These are phyloP conservation scores for Apiotrichum montevideense DNA, from an alignment of 1,284 basidiomycete species.

Conservation along the genomic window DNA sequence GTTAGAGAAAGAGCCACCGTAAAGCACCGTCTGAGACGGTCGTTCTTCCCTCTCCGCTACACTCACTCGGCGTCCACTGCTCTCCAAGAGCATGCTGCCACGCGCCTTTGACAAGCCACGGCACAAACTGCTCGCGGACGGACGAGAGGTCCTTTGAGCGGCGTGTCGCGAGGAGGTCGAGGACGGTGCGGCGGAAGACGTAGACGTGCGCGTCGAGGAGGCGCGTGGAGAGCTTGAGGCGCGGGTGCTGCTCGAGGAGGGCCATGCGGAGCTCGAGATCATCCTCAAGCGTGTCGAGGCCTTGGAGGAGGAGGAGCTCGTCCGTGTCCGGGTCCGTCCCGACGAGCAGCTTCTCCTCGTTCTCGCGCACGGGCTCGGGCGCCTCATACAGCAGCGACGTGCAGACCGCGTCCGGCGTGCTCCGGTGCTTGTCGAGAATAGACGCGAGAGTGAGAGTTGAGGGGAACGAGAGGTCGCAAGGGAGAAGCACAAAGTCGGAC, in stretches of 20 bases:
- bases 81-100: conserved; percentile 51
- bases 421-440: conserved; percentile 79
- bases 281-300: conserved; percentile 59
- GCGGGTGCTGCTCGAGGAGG: conserved; percentile 63
- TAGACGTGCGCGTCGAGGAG: conserved; percentile 86
- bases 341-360: conserved; percentile 43
- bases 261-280: conserved; percentile 68
- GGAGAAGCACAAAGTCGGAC: conserved; percentile 80
- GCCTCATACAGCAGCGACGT: conserved; percentile 72
- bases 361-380: conserved; percentile 47
- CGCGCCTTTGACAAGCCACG: conserved; percentile 79
- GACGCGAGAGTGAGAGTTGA: conserved; percentile 61
- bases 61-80: conserved; percentile 41
- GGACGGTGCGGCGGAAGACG: conserved; percentile 66
- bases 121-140: conserved; percentile 76
- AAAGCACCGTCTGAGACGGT: no score
- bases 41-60: background rate
- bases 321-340: conserved; percentile 48
- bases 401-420: conserved; percentile 60
- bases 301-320: conserved; percentile 65
- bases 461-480: conserved; percentile 83
- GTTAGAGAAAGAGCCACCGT: background rate
- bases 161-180: conserved; percentile 62
- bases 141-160: conserved; percentile 64
- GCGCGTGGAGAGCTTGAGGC: conserved; percentile 61